phyloP scores from a whole-genome alignment of 2,329 filamentous ascomycete species.

The Sclerotinia spermophila region DNA sequence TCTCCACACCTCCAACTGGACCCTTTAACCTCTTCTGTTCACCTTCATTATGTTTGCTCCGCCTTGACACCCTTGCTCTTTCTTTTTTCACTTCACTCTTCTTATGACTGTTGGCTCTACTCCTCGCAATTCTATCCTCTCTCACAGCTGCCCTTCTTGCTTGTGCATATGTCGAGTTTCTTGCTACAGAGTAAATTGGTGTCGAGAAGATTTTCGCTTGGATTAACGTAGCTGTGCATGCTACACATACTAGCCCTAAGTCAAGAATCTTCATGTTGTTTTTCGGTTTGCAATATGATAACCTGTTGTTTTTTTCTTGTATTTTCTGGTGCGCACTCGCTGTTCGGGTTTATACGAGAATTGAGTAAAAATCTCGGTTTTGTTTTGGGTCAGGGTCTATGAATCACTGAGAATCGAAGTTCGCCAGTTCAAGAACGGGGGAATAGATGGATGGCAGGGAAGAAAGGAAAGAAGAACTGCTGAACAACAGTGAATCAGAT shows the following conservation, averaged over 20 bases:
- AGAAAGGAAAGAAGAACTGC: background rate
- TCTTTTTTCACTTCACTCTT: background rate
- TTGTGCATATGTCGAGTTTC: slow-evolving; percentile 11
- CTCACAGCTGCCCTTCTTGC: background rate
- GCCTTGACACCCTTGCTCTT: background rate
- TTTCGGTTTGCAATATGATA: background rate
- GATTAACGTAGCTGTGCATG: background rate
- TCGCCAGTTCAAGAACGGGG: background rate
- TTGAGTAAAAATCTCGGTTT: background rate
- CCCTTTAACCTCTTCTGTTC: background rate
- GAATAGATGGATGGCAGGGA: background rate
- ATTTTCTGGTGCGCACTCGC: background rate
- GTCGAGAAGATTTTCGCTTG: slow-evolving; percentile 11
- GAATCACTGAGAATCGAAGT: background rate
- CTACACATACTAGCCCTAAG: slow-evolving; percentile 5
- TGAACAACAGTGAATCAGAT: background rate
- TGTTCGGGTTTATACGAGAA: background rate
- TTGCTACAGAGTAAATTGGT: slow-evolving; percentile 10
- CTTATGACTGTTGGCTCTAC: slow-evolving; percentile 12
- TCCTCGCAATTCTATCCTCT: slow-evolving; percentile 7
- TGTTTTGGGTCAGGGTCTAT: background rate
- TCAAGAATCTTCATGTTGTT: slow-evolving; percentile 5
- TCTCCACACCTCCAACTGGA: slow-evolving; percentile 12
- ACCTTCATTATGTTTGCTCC: background rate
- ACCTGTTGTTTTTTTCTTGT: background rate